Base-by-base conservation (phyloP, 176 grass and related monocot species). In the Saccharum officinarum region DNA sequence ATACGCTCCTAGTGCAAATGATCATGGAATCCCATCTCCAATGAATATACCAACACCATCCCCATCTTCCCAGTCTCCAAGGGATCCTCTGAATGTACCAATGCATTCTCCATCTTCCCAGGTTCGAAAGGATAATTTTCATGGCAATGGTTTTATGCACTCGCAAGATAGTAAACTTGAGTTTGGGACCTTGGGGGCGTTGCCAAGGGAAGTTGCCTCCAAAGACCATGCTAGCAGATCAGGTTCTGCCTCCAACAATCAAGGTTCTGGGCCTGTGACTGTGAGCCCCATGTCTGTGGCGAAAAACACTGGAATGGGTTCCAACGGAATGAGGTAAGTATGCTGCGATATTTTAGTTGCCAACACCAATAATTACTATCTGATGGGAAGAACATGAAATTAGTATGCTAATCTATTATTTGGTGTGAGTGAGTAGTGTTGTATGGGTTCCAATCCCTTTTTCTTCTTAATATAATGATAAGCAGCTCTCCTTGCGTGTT, bases 271-370 rank as follows among this genome's bases (percentile, higher is more conserved):
- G 10, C 52, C 85, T 86, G 61, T 75, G 79, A 71, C 85, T 86
- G 61, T 70, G 79, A 76, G 50, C 59, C 82, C 76, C 37, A 37
- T 82, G 71, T 78, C 77, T 54, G 15, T 77, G 23, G 71, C 77
- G 26, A 57, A 88, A 77, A 90, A 80, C 26, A 70, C 83, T 73
- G 67, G 57, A 73, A 79, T 22, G 13, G 73, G 76, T 73, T 77
- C 67, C 18, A 90, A 90, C 25, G 44, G 31, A 45, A 80, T 71
- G 68, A 92, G 79, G 93, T 92, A 90, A 88, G 57, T 42, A 59
- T 82, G 46, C 9, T 71, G 15, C 30, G 52, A 80, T 76, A 16
- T 47, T 83, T 78, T 76, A 44, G 45, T 44, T 47, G 33, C 44
- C 70, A 68, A 31, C 66, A 60, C n/a, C 39, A 81, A 62, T 23